Conservation (phyloP, 768 basidiomycete species). For the Strobilomyces confusus region DNA sequence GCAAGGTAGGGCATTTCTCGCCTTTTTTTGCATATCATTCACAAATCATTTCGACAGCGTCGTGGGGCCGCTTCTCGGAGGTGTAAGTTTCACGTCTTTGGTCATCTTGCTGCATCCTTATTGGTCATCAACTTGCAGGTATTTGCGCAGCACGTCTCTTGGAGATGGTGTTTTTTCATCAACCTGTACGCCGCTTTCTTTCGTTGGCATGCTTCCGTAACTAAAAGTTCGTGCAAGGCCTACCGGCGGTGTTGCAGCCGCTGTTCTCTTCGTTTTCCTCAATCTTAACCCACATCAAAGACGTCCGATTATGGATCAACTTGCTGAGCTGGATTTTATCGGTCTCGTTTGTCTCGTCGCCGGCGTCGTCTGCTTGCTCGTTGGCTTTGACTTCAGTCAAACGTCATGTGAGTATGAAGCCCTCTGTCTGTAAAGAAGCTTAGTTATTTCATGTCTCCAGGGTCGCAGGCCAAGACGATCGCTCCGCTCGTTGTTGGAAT, state of each 20-base stretch:
- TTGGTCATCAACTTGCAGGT: slow-evolving; percentile 29
- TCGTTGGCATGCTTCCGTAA: neutral
- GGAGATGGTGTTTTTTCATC: slow-evolving; percentile 86
- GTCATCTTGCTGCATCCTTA: slow-evolving; percentile 1
- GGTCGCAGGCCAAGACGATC: slow-evolving; percentile 59
- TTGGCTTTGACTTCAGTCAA: slow-evolving; percentile 73
- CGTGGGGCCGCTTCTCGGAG: slow-evolving; percentile 79
- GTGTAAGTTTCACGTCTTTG: slow-evolving; percentile 43
- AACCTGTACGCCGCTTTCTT: slow-evolving; percentile 49
- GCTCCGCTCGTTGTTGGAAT: slow-evolving; percentile 57
- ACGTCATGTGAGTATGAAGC: slow-evolving; percentile 48
- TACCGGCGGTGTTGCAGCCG: slow-evolving; percentile 63
- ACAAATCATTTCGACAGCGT: slow-evolving; percentile 36
- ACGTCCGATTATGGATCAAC: slow-evolving; percentile 52
- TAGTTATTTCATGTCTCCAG: slow-evolving; percentile 28
- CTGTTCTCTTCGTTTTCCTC: slow-evolving; percentile 65
- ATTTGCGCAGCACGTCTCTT: slow-evolving; percentile 69
- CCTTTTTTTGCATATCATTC: neutral
- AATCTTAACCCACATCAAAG: slow-evolving; percentile 74
- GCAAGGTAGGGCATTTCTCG: slow-evolving; percentile 36
- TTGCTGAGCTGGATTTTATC: slow-evolving; percentile 66
- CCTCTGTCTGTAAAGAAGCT: neutral
- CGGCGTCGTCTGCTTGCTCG: slow-evolving; percentile 63
- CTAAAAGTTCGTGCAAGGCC: slow-evolving; percentile 43
- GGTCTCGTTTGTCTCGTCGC: slow-evolving; percentile 60